Conservation (phyloP, 1,284 basidiomycete species). For the Boletus holoroseus region DNA sequence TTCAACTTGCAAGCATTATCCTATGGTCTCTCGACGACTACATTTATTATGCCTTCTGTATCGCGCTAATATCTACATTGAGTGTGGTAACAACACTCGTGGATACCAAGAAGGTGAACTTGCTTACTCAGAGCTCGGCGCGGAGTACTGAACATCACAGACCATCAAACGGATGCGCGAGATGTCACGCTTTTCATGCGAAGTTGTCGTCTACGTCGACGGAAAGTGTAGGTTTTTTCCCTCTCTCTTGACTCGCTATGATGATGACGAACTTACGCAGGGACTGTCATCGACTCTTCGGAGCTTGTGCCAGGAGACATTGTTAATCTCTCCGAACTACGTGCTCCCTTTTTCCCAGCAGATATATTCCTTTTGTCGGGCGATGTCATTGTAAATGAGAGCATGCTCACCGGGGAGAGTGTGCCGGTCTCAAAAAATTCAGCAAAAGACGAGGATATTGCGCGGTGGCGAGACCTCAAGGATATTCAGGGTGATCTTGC, state of each 20-base stretch:
- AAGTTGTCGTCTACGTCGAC: conserved; percentile 69
- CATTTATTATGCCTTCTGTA: conserved; percentile 97
- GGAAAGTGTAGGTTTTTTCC: conserved; percentile 62
- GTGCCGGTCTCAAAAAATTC: conserved; percentile 89
- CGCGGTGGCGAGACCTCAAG: conserved; percentile 62
- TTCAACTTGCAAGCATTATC: conserved; percentile 94
- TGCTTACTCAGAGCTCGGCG: background rate
- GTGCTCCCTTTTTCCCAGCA: conserved; percentile 77
- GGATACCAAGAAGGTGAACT: conserved; percentile 81
- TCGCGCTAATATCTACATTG: conserved; percentile 84
- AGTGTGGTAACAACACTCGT: conserved; percentile 86
- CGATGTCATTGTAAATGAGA: conserved; percentile 97
- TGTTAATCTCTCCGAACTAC: conserved; percentile 78
- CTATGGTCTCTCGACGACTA: conserved; percentile 96
- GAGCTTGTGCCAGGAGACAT: conserved; percentile 92
- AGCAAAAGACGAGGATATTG: conserved; percentile 66
- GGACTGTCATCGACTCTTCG: conserved; percentile 70
- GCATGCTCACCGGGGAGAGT: conserved; percentile 96
- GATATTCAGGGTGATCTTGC: conserved; percentile 68
- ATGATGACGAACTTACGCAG: conserved; percentile 37
- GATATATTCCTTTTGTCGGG: conserved; percentile 92
- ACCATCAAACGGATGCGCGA: conserved; percentile 93
- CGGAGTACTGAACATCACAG: conserved; percentile 36
- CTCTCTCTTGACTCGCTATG: conserved; percentile 1
- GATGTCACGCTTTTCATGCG: conserved; percentile 91